phyloP scores from a whole-genome alignment of 2,329 filamentous ascomycete genomes.

The Epichloe sylvatica region DNA sequence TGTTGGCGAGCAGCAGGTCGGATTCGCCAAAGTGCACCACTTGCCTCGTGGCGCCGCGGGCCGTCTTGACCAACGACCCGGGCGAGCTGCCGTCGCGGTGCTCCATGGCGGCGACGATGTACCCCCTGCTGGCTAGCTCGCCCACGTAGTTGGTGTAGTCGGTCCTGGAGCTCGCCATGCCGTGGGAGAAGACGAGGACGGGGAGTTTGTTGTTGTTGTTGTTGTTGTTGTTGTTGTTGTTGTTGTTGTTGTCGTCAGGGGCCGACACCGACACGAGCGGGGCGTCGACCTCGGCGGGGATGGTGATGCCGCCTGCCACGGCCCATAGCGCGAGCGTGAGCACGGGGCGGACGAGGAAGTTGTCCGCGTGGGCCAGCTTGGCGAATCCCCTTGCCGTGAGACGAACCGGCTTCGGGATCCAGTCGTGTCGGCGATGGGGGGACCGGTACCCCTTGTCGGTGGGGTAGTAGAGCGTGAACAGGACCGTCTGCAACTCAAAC shows the following conservation, averaged over 20 bases:
- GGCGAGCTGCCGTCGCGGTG: slow-evolving; percentile 39
- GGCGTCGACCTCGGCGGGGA: slow-evolving; percentile 33
- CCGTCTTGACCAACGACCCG: slow-evolving; percentile 25
- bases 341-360: slow-evolving; percentile 27
- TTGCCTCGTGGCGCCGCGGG: slow-evolving; percentile 15
- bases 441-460: slow-evolving; percentile 8
- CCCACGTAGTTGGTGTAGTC: slow-evolving; percentile 39
- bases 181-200: slow-evolving; percentile 38
- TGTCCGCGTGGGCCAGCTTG: slow-evolving; percentile 28
- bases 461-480: slow-evolving; percentile 38
- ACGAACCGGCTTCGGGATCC: slow-evolving; percentile 30
- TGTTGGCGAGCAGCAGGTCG: slow-evolving; percentile 17
- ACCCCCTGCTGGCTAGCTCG: slow-evolving; percentile 34
- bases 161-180: slow-evolving; percentile 34
- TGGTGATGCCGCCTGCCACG: slow-evolving; percentile 29
- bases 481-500: slow-evolving; percentile 32
- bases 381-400: slow-evolving; percentile 34
- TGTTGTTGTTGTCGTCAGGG: neutral
- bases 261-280: slow-evolving; percentile 20
- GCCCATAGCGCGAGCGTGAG: slow-evolving; percentile 29
- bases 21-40: slow-evolving; percentile 22
- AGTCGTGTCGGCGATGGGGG: slow-evolving; percentile 24
- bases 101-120: slow-evolving; percentile 35
- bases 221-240: no score
- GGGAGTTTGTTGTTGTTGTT: slow-evolving; percentile 18